These are phyloP conservation scores for Cryptococcus sp. DNA, from an alignment of 1,284 basidiomycete genomes.

Conservation along the genomic window DNA sequence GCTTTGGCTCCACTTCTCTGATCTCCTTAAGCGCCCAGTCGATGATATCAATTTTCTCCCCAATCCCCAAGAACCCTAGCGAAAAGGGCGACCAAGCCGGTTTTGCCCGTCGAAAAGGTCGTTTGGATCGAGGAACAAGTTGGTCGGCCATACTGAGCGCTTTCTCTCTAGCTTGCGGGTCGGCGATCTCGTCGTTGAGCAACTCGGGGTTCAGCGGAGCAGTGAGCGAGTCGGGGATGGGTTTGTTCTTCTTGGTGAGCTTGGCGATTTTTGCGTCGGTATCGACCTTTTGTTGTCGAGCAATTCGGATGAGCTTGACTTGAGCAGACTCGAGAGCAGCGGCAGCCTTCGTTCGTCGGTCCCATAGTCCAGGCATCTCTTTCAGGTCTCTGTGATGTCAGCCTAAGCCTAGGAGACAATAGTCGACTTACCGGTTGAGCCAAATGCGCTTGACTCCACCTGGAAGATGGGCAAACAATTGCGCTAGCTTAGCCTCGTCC, in stretches of 20 bases:
- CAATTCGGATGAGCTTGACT: conserved; percentile 56
- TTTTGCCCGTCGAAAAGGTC: conserved; percentile 74
- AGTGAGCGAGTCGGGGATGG: conserved; percentile 28
- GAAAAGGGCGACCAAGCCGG: conserved; percentile 56
- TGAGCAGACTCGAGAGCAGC: conserved; percentile 61
- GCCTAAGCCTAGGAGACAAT: no score
- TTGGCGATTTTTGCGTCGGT: conserved; percentile 26
- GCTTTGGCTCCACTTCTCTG: conserved; percentile 22
- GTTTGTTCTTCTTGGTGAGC: conserved; percentile 34
- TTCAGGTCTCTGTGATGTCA: conserved; percentile 49
- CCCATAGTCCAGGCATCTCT: conserved; percentile 59
- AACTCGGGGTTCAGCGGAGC: conserved; percentile 34
- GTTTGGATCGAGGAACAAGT: conserved; percentile 61
- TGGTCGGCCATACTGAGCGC: conserved; percentile 49
- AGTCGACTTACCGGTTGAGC: conserved; percentile 58
- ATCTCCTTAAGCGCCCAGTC: conserved; percentile 63
- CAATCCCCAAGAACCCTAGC: conserved; percentile 57
- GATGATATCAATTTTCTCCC: conserved; percentile 82
- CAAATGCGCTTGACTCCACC: conserved; percentile 72
- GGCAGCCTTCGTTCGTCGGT: conserved; percentile 56
- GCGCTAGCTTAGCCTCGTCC: conserved; percentile 57
- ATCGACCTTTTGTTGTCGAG: conserved; percentile 44
- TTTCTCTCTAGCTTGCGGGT: conserved; percentile 2
- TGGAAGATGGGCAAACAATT: conserved; percentile 64
- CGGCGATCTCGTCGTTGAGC: conserved; percentile 8